Percentiles rank a stretch among this genome's conserved stretches.
Evolutionary conservation across 306 rosid genomes (phyloP).

Genomic region (Ormosia emarginata): DNA sequence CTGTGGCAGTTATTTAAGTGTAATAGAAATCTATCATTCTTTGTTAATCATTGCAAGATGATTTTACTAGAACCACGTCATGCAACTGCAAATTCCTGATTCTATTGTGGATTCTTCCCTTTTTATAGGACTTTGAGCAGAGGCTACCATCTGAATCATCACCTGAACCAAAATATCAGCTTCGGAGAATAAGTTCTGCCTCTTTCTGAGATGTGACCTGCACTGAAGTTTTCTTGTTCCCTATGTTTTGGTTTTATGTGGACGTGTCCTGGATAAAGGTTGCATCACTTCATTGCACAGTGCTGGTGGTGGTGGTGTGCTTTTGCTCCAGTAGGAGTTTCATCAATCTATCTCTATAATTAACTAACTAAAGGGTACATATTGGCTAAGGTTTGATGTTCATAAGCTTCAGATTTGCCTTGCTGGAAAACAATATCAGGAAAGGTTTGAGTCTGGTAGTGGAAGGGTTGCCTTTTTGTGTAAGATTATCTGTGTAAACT

Average conservation of each 20-base stretch:
- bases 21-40: neutral
- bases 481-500: neutral
- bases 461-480: constrained; percentile 18
- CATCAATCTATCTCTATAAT: constrained; percentile 25
- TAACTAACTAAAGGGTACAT: constrained; percentile 33
- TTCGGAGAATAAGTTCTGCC: constrained; percentile 68
- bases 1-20: neutral
- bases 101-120: neutral
- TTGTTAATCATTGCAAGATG: neutral
- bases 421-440: constrained; percentile 11
- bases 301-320: constrained; percentile 20
- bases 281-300: constrained; percentile 13
- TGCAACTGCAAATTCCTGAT: neutral
- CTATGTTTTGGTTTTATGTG: neutral
- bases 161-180: constrained; percentile 51
- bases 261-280: constrained; percentile 4
- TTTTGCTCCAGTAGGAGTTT: constrained; percentile 15
- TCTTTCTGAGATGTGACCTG: constrained; percentile 40
- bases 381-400: constrained; percentile 35
- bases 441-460: constrained; percentile 19
- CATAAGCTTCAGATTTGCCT: constrained; percentile 23
- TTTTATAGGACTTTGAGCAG: constrained; percentile 53
- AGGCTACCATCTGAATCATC: constrained; percentile 23
- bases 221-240: constrained; percentile 9
- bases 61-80: neutral